A percentile compares a stretch with the other conserved stretches of the same genome.
Evolutionary conservation across 2,329 filamentous ascomycete genomes (phyloP).

Genomic region (Penicillium sclerotigenum): DNA sequence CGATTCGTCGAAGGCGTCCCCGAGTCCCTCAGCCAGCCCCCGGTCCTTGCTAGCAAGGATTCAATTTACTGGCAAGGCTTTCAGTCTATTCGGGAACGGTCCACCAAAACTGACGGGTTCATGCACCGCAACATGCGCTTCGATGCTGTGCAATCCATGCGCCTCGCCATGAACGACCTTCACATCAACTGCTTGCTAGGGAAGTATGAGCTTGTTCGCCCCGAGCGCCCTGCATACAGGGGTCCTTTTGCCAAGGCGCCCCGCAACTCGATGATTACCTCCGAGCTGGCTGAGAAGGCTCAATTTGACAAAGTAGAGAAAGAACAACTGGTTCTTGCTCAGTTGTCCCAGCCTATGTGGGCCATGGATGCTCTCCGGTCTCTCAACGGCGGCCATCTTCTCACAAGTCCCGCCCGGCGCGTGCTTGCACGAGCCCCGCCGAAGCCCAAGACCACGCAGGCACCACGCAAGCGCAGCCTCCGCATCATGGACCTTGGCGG

Average conservation of each 20-base stretch:
- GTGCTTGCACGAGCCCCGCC: constrained; percentile 23
- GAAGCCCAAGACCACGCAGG: constrained; percentile 22
- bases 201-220: constrained; percentile 73
- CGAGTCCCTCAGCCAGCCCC: constrained; percentile 41
- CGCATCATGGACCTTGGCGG: constrained; percentile 84
- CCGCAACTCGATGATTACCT: constrained; percentile 62
- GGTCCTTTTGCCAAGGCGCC: constrained; percentile 68
- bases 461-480: constrained; percentile 44
- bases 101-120: constrained; percentile 70
- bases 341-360: constrained; percentile 62
- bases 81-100: constrained; percentile 66
- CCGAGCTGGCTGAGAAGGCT: constrained; percentile 54
- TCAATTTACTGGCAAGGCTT: constrained; percentile 88
- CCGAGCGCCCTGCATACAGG: constrained; percentile 68
- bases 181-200: constrained; percentile 81
- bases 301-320: constrained; percentile 57
- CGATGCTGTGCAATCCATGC: constrained; percentile 80
- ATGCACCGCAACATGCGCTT: constrained; percentile 80
- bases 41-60: constrained; percentile 56
- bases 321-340: constrained; percentile 74
- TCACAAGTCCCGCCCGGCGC: constrained; percentile 53
- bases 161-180: constrained; percentile 67
- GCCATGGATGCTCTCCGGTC: constrained; percentile 60
- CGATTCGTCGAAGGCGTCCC: constrained; percentile 34
- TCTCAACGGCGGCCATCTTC: constrained; percentile 59